A percentile compares a stretch with the other conserved stretches of the same genome.
These are phyloP conservation scores for Candida tropicalis DNA, from an alignment of 1,139 yeast species.

Conservation along the genomic window DNA sequence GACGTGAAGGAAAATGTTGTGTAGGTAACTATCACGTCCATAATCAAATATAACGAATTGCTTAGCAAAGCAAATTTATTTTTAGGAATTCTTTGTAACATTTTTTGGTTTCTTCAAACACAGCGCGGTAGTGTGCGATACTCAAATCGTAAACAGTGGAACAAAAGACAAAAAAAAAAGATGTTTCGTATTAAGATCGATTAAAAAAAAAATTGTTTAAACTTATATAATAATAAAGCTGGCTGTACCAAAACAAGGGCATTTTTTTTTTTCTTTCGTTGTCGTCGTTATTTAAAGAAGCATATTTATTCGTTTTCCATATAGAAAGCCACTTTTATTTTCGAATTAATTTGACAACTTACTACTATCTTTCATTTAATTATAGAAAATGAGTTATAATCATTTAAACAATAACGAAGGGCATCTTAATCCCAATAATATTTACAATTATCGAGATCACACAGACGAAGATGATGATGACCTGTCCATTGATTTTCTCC, in stretches of 20 bases:
- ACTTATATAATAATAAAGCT: not conserved
- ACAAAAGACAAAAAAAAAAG: not conserved
- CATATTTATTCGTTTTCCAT: not conserved
- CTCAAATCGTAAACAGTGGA: not conserved
- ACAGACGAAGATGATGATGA: conserved; percentile 16
- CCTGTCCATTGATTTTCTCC: conserved; percentile 11
- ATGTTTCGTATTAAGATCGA: not conserved
- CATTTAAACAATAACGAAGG: conserved; percentile 8
- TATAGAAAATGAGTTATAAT: conserved; percentile 14
- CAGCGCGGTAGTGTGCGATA: not conserved
- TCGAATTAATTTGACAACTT: not conserved
- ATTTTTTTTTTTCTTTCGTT: not conserved
- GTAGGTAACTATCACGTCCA: no score
- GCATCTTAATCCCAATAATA: conserved; percentile 11
- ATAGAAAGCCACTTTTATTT: no score
- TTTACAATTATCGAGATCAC: conserved; percentile 11
- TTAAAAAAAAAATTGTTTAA: no score
- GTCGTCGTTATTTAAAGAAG: not conserved
- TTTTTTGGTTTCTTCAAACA: not conserved
- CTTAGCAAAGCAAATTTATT: conserved; percentile 2
- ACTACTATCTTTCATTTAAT: not conserved
- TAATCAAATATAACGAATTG: no score
- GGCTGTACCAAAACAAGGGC: not conserved
- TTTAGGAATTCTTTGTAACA: not conserved
- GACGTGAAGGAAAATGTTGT: no score